Evolutionary conservation across 805 yeast species (phyloP).

Genomic region (Metschnikowia similis): DNA sequence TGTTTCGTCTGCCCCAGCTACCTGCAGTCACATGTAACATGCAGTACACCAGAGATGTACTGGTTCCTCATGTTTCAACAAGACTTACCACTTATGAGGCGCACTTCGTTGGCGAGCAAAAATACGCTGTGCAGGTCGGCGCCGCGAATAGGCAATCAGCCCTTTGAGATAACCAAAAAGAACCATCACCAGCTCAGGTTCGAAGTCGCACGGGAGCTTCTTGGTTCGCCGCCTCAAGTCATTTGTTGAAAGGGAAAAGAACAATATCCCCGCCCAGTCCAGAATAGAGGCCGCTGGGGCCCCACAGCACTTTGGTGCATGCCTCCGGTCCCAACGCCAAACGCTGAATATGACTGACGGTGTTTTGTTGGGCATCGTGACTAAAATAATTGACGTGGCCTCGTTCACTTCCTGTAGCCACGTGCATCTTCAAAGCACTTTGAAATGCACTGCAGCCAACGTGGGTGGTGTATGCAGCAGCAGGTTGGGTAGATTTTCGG

Average conservation of each 20-base stretch:
- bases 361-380: not conserved
- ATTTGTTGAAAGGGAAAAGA: not conserved
- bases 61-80: too few relatives aligned
- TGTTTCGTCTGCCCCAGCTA: too few relatives aligned
- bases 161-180: not conserved
- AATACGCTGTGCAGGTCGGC: not conserved
- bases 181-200: too few relatives aligned
- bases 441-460: slow-evolving; percentile 7
- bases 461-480: not conserved
- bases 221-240: not conserved
- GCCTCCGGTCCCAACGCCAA: not conserved
- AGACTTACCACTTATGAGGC: not conserved
- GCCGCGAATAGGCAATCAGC: not conserved
- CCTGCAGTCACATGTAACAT: too few relatives aligned
- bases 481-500: not conserved
- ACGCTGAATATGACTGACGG: not conserved
- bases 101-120: slow-evolving; percentile 3
- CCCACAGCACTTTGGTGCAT: slow-evolving; percentile 2
- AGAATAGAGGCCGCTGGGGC: not conserved
- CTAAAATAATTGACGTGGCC: slow-evolving; percentile 6
- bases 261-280: not conserved
- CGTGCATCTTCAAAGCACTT: not conserved
- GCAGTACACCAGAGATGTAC: too few relatives aligned
- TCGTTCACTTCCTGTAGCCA: slow-evolving; percentile 9
- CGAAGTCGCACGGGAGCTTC: not conserved